phyloP scores from a whole-genome alignment of 2,329 filamentous ascomycete species.

The Diaporthe sp. region DNA sequence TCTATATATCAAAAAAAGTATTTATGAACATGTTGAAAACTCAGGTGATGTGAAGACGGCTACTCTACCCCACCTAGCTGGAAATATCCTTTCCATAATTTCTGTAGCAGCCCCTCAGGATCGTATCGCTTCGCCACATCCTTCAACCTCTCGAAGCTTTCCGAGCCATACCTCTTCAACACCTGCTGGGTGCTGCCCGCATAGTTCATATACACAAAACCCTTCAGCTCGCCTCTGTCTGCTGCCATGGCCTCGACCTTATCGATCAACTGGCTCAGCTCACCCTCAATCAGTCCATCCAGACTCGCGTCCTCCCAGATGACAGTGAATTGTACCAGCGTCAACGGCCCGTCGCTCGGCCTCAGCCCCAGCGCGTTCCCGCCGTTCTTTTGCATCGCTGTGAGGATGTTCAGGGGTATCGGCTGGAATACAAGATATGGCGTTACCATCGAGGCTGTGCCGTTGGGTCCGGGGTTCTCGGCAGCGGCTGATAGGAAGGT shows the following conservation, averaged over 20 bases:
- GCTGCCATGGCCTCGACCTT: slow-evolving; percentile 48
- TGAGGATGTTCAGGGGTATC: slow-evolving; percentile 51
- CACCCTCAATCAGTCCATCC: slow-evolving; percentile 49
- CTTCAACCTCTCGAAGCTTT: slow-evolving; percentile 20
- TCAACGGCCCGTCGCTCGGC: slow-evolving; percentile 51
- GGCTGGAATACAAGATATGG: slow-evolving; percentile 55
- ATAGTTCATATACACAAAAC: slow-evolving; percentile 36
- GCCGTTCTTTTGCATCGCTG: slow-evolving; percentile 52
- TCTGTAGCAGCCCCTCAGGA: slow-evolving; percentile 44
- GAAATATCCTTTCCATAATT: slow-evolving; percentile 29
- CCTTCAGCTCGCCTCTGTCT: slow-evolving; percentile 46
- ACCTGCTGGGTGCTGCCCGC: slow-evolving; percentile 23
- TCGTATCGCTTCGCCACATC: slow-evolving; percentile 10
- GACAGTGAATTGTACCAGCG: slow-evolving; percentile 50
- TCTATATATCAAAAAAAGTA: too few relatives aligned
- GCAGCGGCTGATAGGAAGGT: not conserved
- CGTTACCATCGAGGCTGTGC: slow-evolving; percentile 27
- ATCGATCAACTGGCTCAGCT: slow-evolving; percentile 41
- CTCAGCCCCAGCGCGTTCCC: slow-evolving; percentile 59
- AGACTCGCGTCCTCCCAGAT: slow-evolving; percentile 47
- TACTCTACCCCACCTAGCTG: not conserved
- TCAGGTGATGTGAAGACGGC: not conserved
- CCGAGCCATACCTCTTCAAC: slow-evolving; percentile 18
- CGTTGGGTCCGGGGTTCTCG: not conserved
- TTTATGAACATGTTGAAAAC: too few relatives aligned